Base-by-base conservation (phyloP, 208 protist genomes). In the Wallacemonas sp. region DNA sequence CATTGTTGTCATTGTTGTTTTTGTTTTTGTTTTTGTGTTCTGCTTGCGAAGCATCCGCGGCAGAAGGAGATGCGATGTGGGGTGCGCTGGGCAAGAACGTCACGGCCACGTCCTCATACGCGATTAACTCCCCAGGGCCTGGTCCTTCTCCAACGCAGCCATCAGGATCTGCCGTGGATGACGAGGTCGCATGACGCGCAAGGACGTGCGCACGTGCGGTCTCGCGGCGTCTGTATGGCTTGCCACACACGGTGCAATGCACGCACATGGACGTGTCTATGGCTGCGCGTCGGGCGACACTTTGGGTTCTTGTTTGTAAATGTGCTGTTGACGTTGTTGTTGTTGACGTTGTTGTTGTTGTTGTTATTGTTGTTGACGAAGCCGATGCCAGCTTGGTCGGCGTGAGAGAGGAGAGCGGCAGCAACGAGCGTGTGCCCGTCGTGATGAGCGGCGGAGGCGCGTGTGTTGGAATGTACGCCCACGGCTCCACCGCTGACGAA, bases 191-290 rank as follows among this genome's bases (percentile, higher is more conserved):
- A 70, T 90, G 87, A 4, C 75, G 74, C 46, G 64, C 56, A 45
- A 61, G 72, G 36, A 90, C 80, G 64, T 94, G 88, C 27, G 67
- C 66, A 55, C 72, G 70, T 5, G 82, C 84, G 26, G 66, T 67
- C 12, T 63, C 59, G 1, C 63, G 51, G 2, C 66, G 46, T 1
- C 84, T 68, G 62, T 82, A 94, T 1, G 71, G 66, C 19, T 83
- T 84, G 5, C 82, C 80, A 58, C 88, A 94, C 1, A 62, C 22
- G 30, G 60, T 84, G 69, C 88, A 94, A 59, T 90, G 82, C 60
- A 80, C 89, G 26, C 27, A 45, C 75, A 80, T 79, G 9, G 68
- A 70, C 21, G 46, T 33, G 49, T 87, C 80, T 0, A 77, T 62
- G 11, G 77, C 49, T 3, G 67, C 73, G 0, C 82, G 72, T 2